Evolutionary conservation across 176 grass and related monocot genomes (phyloP).

Genomic region (Carex kokanica): DNA sequence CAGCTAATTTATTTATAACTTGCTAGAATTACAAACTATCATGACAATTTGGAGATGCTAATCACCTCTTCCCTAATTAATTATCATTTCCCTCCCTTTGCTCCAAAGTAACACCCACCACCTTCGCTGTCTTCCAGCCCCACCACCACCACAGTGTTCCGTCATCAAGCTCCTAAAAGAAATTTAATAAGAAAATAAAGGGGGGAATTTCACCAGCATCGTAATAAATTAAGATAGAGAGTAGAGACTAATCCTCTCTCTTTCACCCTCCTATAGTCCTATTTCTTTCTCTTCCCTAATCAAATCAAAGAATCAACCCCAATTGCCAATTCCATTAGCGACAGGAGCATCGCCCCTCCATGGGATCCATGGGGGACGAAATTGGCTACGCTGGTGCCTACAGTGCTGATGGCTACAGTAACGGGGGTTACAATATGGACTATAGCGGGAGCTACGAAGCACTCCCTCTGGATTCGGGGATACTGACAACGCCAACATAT

Average conservation of each 20-base stretch:
- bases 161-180: slow-evolving; percentile 1
- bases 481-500: slow-evolving; percentile 21
- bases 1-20: background rate
- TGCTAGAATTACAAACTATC: background rate
- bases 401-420: background rate
- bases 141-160: background rate
- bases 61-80: background rate
- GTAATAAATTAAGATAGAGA: slow-evolving; percentile 19
- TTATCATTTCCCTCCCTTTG: background rate
- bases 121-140: slow-evolving; percentile 19
- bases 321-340: background rate
- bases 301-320: background rate
- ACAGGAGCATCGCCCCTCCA: background rate
- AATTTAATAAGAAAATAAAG: background rate
- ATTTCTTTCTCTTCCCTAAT: slow-evolving; percentile 12
- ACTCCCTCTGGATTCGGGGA: background rate
- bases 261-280: background rate
- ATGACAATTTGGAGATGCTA: background rate
- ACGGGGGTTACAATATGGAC: background rate
- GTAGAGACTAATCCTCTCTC: slow-evolving; percentile 5
- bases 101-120: background rate
- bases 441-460: slow-evolving; percentile 16
- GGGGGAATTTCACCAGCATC: background rate
- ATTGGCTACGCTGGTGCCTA: background rate
- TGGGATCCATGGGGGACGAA: slow-evolving; percentile 21